Base-by-base conservation (phyloP, 192 early-diverging fungal genomes). In the Funneliformis geosporum region DNA sequence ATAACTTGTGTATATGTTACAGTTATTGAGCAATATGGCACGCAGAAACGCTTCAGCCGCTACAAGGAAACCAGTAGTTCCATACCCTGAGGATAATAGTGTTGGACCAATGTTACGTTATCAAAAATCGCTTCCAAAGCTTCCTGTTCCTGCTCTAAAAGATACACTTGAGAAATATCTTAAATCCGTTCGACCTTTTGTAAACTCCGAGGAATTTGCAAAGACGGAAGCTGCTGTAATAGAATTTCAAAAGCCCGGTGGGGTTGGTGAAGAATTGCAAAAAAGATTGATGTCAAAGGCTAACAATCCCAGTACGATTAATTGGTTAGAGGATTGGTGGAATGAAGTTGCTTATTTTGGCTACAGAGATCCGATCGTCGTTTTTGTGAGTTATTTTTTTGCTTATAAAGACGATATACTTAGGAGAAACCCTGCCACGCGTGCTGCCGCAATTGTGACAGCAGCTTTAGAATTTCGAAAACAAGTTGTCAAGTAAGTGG, bases 321-420 rank as follows among this genome's bases (percentile, higher is more conserved):
- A 94, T 88, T 99, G 96, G 93, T 89, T 97, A 67, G 95, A 93
- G 83, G 95, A 96, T 81, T 99, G 98, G 98, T 99, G 98, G 98
- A 94, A 95, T 81, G 95, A 96, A 72, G 89, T 93, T 67, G 95
- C 95, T 76, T 99, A 99, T 86, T 90, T 94, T 85, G 94, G 90
- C 38, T 98, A 98, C 88, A 92, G 97, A 75, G 98, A 99, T 81
- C 95, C 97, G 14, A 94, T 97, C n/a, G 94, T 96, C 55, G 89
- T 97, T 81, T 94, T 95, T 80, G 97, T 99, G 73, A 95, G 93
- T 81, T 99, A 99, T 90, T 99, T 98, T 81, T 99, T 94, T 86
- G 89, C 91, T 64, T 97, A 94, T 86, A 92, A 91, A 84, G 96
- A 99, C 83, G 95, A 98, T 84, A 91, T 89, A 83, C 80, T 91